Base-by-base conservation (phyloP, 1,284 basidiomycete genomes). In the Ustilago sp. region DNA sequence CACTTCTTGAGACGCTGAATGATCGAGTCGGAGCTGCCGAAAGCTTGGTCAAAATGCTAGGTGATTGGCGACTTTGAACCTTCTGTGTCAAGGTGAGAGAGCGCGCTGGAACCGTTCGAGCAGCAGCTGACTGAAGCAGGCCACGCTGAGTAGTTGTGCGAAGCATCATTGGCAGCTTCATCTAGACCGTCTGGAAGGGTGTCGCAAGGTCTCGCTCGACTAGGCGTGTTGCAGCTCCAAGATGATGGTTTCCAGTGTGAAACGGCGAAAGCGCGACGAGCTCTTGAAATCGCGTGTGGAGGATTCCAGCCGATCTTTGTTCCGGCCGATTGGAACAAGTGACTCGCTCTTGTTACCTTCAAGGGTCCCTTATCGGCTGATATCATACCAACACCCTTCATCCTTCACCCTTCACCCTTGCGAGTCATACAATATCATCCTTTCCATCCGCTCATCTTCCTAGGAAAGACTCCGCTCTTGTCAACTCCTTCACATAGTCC, bases 281-380 rank as follows among this genome's bases (percentile, higher is more conserved):
- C 41, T 47, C 32, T 58, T 17, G 39, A 45, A 51, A 56, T 55
- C 48, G 55, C 54, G 50, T 47, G 57, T 59, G 57, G 43, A 50
- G 57, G 57, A n/a, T 28, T 28, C 23, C 23, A 28, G 19, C 34
- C 11, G 48, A 19, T 11, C 15, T 17, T 41, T 55, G 15, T 57
- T 28, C 32, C 72, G 72, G 72, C 72, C 72, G 72, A 63, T 74
- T 69, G 23, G 72, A 74, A 74, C 66, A 69, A 74, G 60, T 71
- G 69, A 66, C 69, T 72, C 69, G 59, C 68, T 57, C 19, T 31
- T 5, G 31, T 28, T 2, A 17, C 13, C 39, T 41, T 41, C 11
- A 45, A 19, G n/a, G n/a, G 6, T 56, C 70, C 19, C 23, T 28
- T 28, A 28, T 28, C 23, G 23, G 23, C 23, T 28, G 23, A 28